Percentiles rank a stretch among this genome's conserved stretches.
These are phyloP conservation scores for Aspergillus udagawae DNA, from an alignment of 2,329 filamentous ascomycete species.

Conservation along the genomic window DNA sequence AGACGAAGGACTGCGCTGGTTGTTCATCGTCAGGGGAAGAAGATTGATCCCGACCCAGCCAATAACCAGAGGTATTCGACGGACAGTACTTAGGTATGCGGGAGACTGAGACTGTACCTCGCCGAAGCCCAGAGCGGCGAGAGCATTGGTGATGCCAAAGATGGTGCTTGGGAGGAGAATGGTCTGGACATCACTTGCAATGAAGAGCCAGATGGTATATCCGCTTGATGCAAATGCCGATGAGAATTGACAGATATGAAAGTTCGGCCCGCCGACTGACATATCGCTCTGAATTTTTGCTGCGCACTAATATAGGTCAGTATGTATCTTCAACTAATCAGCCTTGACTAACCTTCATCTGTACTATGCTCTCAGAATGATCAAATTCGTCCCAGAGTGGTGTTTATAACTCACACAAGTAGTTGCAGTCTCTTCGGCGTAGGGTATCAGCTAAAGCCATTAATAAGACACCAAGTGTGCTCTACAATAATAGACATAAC, in stretches of 20 bases:
- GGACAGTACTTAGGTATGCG: neutral
- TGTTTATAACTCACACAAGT: neutral
- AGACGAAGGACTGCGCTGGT: constrained; percentile 34
- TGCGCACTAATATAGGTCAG: neutral
- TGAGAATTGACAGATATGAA: neutral
- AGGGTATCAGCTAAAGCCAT: neutral
- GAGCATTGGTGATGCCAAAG: neutral
- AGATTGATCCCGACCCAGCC: constrained; percentile 23
- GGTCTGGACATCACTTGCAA: neutral
- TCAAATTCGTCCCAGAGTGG: neutral
- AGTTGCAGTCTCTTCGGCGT: neutral
- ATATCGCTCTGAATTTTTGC: neutral
- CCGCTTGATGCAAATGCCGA: neutral
- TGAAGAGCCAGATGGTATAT: neutral
- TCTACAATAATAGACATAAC: neutral
- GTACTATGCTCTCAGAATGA: neutral
- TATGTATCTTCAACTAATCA: neutral
- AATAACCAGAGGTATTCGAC: neutral
- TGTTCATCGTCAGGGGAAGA: constrained; percentile 35
- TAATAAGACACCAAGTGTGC: neutral
- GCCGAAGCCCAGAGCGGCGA: neutral
- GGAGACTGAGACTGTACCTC: neutral
- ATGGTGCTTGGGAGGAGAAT: neutral
- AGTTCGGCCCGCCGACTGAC: neutral
- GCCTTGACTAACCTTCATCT: neutral